Conservation (phyloP, 164 flowering plant species). For the Macadamia tetraphylla region DNA sequence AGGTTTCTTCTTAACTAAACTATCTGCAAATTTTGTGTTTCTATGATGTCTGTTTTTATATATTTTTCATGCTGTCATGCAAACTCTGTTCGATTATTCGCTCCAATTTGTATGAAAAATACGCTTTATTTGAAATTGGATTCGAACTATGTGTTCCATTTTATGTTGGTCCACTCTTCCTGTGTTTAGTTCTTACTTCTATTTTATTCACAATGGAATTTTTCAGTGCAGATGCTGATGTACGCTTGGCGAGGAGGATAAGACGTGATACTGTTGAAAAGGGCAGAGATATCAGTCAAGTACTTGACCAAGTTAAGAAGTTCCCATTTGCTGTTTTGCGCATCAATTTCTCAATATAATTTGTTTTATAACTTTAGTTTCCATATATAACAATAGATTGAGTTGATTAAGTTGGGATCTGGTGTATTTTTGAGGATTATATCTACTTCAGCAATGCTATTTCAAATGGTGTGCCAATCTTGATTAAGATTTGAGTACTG, state of each 20-base stretch:
- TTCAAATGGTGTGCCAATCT: neutral
- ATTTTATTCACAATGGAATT: conserved; percentile 36
- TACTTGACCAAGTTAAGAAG: conserved; percentile 78
- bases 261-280: conserved; percentile 92
- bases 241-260: conserved; percentile 92
- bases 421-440: neutral
- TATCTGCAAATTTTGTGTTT: neutral
- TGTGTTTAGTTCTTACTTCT: conserved; percentile 13
- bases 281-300: conserved; percentile 73
- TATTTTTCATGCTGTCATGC: neutral
- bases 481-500: neutral
- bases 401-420: neutral
- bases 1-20: no score
- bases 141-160: neutral
- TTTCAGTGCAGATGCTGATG: conserved; percentile 99
- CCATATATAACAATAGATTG: neutral
- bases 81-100: no score
- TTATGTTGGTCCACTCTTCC: neutral
- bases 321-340: neutral
- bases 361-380: neutral
- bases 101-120: neutral
- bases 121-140: neutral
- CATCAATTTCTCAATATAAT: neutral
- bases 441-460: neutral
- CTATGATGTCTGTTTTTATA: neutral